Conservation (phyloP, 768 basidiomycete genomes). For the Naganishia antarctica region DNA sequence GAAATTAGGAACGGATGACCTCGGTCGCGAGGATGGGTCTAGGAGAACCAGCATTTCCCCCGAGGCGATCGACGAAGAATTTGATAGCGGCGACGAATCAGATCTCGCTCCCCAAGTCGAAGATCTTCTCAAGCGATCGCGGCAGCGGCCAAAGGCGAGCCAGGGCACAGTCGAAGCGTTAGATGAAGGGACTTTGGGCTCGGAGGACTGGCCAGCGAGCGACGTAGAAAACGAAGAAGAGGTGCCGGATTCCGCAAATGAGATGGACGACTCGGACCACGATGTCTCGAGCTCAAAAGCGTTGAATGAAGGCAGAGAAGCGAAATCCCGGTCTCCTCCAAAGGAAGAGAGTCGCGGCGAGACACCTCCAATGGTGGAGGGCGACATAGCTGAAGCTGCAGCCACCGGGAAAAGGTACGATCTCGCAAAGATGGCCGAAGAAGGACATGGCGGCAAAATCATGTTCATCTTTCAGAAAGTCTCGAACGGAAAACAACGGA, state of each 20-base stretch:
- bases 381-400: not conserved
- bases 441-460: conserved; percentile 38
- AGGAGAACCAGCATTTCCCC: not conserved
- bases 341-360: not conserved
- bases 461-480: conserved; percentile 47
- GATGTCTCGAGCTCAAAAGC: not conserved
- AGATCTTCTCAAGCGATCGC: conserved; percentile 6
- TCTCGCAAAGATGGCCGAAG: conserved; percentile 32
- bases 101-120: conserved; percentile 10
- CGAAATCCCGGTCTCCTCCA: not conserved
- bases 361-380: not conserved
- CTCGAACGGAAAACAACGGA: conserved; percentile 16
- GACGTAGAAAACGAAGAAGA: conserved; percentile 5
- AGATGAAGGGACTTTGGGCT: not conserved
- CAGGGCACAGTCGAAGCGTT: not conserved
- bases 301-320: not conserved
- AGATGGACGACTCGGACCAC: conserved; percentile 1
- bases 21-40: not conserved
- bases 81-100: not conserved
- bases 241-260: conserved; percentile 22
- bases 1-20: not conserved
- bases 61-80: not conserved
- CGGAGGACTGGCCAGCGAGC: conserved; percentile 15
- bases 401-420: conserved; percentile 35
- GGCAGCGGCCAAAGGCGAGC: not conserved